Evolutionary conservation across 441 rosid species (phyloP).

Genomic region (Populus tomentosa): DNA sequence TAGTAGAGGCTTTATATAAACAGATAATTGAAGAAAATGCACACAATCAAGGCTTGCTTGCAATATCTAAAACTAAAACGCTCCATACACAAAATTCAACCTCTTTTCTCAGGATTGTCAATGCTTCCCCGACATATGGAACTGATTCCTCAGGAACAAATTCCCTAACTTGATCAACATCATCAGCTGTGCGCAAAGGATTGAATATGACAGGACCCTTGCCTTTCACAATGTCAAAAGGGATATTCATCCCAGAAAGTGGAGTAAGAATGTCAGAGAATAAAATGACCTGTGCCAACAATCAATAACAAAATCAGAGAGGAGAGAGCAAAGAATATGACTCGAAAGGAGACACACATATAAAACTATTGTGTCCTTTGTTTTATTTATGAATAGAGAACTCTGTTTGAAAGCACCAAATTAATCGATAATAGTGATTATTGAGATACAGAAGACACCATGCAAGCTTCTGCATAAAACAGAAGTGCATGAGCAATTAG

Average conservation of each 20-base stretch:
- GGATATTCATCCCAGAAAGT: slow-evolving; percentile 54
- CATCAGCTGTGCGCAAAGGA: slow-evolving; percentile 59
- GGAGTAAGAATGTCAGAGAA: slow-evolving; percentile 43
- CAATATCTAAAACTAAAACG: too few species aligned
- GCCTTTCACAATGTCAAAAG: slow-evolving; percentile 60
- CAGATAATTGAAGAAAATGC: too few species aligned
- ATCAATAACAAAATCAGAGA: slow-evolving; percentile 14
- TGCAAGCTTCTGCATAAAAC: neutral
- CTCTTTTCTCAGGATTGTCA: slow-evolving; percentile 41
- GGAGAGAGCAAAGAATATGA: slow-evolving; percentile 4
- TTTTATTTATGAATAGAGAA: too few species aligned
- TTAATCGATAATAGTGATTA: neutral
- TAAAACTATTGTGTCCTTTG: neutral
- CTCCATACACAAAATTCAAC: too few species aligned
- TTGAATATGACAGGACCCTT: slow-evolving; percentile 86
- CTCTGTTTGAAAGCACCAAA: too few species aligned
- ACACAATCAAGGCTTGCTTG: too few species aligned
- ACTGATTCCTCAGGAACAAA: slow-evolving; percentile 40
- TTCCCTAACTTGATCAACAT: slow-evolving; percentile 76
- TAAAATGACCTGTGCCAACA: slow-evolving; percentile 66
- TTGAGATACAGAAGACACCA: neutral
- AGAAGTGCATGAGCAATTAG: neutral
- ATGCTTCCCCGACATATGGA: slow-evolving; percentile 56
- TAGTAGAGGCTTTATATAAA: too few species aligned
- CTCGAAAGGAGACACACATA: neutral